These are phyloP conservation scores for Candida methanosorbosa DNA, from an alignment of 805 yeast genomes.

Conservation along the genomic window DNA sequence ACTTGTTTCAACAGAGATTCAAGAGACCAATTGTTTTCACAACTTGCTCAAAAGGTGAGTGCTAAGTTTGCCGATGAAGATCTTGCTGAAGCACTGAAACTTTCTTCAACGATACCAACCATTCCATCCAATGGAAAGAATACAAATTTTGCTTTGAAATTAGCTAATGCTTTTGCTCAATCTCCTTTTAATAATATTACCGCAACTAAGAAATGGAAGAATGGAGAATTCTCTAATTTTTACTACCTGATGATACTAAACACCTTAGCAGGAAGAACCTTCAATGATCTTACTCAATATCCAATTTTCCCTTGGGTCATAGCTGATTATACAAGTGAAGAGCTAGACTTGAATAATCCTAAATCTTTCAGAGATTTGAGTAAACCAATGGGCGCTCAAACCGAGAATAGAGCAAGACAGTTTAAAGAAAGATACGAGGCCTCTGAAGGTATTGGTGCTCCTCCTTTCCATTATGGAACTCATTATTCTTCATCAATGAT, in stretches of 20 bases:
- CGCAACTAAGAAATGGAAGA: constrained; percentile 61
- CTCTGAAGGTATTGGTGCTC: constrained; percentile 49
- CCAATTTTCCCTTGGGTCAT: constrained; percentile 92
- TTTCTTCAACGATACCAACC: constrained; percentile 27
- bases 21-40: constrained; percentile 49
- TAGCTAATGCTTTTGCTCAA: constrained; percentile 33
- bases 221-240: constrained; percentile 75
- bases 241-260: constrained; percentile 73
- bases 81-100: constrained; percentile 42
- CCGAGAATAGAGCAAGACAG: constrained; percentile 44
- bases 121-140: constrained; percentile 5
- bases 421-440: constrained; percentile 72
- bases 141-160: constrained; percentile 27
- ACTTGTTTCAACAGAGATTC: constrained; percentile 47
- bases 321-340: constrained; percentile 69
- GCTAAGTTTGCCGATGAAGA: constrained; percentile 46
- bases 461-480: constrained; percentile 88
- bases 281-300: constrained; percentile 82
- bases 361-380: constrained; percentile 63
- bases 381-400: constrained; percentile 91
- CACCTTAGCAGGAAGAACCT: constrained; percentile 82
- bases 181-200: constrained; percentile 18
- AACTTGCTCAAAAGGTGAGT: constrained; percentile 39
- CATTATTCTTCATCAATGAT: constrained; percentile 94
- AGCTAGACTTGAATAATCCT: constrained; percentile 56